phyloP scores from a whole-genome alignment of 441 rosid genomes.

The Syzygium syzygioides region DNA sequence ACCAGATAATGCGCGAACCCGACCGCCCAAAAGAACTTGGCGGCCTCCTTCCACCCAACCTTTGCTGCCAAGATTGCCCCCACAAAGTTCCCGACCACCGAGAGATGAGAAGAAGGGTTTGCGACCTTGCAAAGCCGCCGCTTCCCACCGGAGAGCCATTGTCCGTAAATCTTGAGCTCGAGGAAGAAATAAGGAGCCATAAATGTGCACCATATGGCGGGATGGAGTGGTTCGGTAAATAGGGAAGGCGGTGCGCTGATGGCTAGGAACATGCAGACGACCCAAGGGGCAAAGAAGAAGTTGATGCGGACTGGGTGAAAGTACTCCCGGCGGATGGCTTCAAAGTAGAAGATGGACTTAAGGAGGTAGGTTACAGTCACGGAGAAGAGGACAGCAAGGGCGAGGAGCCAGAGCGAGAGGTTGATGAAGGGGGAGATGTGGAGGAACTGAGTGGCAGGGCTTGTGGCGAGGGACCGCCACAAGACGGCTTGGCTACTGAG shows the following conservation, averaged over 20 bases:
- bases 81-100: slow-evolving; percentile 84
- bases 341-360: slow-evolving; percentile 82
- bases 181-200: slow-evolving; percentile 76
- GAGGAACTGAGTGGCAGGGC: slow-evolving; percentile 66
- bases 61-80: slow-evolving; percentile 78
- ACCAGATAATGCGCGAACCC: slow-evolving; percentile 90
- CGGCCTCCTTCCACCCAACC: slow-evolving; percentile 76
- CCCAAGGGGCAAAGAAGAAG: slow-evolving; percentile 96
- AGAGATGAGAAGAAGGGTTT: slow-evolving; percentile 85
- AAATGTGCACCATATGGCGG: slow-evolving; percentile 66
- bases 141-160: slow-evolving; percentile 88
- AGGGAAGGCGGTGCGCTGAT: slow-evolving; percentile 51
- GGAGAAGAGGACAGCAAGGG: slow-evolving; percentile 42
- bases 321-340: slow-evolving; percentile 82
- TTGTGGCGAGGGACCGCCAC: slow-evolving; percentile 69
- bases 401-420: slow-evolving; percentile 58
- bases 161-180: slow-evolving; percentile 89
- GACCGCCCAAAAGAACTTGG: slow-evolving; percentile 83
- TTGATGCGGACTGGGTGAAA: slow-evolving; percentile 82
- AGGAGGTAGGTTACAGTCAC: slow-evolving; percentile 66
- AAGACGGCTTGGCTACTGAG: slow-evolving; percentile 89
- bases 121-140: slow-evolving; percentile 95
- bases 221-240: slow-evolving; percentile 43
- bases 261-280: slow-evolving; percentile 87
- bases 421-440: slow-evolving; percentile 58